phyloP scores from a whole-genome alignment of 2,329 filamentous ascomycete species.

The Xylaria sp. region DNA sequence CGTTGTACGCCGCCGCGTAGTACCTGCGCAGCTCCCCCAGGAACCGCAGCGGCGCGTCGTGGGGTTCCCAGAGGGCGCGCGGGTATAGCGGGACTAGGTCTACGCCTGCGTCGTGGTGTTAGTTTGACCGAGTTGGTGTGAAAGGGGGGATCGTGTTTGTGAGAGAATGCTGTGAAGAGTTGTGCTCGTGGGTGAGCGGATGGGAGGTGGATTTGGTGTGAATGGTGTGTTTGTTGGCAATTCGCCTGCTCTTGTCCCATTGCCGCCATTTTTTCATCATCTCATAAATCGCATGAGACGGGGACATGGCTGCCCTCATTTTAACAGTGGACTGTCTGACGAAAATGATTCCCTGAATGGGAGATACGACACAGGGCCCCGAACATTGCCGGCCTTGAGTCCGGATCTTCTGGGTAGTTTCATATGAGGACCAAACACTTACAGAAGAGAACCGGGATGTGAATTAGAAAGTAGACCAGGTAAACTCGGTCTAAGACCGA shows the following conservation, averaged over 20 bases:
- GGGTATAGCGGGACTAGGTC: constrained; percentile 66
- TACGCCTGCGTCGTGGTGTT: constrained; percentile 53
- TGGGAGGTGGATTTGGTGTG: background rate
- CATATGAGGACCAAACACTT: constrained; percentile 23
- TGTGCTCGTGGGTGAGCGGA: background rate
- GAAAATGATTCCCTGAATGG: background rate
- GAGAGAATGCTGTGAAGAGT: background rate
- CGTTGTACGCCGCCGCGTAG: constrained; percentile 61
- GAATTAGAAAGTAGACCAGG: constrained; percentile 49
- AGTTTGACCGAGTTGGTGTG: too few relatives aligned
- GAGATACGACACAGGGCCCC: background rate
- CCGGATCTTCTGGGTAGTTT: background rate
- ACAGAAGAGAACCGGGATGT: constrained; percentile 50
- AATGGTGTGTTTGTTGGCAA: background rate
- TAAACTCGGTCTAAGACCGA: constrained; percentile 47
- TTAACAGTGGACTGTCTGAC: too few relatives aligned
- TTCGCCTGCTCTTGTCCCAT: constrained; percentile 24
- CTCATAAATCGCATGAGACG: background rate
- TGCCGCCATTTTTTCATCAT: background rate
- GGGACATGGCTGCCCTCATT: background rate
- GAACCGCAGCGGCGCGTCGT: constrained; percentile 59
- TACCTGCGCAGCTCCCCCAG: constrained; percentile 57
- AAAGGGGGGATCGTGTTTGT: background rate
- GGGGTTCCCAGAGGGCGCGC: constrained; percentile 53
- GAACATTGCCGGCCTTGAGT: background rate